Evolutionary conservation across 805 yeast genomes (phyloP), one percentile per base, ranked within the genome.

Genomic region (Lipomyces starkeyi): DNA sequence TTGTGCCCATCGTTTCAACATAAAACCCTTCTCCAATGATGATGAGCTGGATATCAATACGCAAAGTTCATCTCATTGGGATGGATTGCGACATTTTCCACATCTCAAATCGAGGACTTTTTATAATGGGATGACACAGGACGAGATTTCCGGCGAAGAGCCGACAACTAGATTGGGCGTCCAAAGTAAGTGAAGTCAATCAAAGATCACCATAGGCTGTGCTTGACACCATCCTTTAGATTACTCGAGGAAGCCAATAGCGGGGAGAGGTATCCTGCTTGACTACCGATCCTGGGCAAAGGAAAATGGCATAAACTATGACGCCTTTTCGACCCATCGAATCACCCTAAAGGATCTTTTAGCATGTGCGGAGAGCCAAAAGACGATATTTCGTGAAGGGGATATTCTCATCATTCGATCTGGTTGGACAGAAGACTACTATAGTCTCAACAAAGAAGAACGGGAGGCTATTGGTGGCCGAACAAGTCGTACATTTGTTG

Each of bases 51-150:
- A 11, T 14, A 65, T 74, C 59, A 74, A 74, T 62, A 71, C 76
- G 3, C 76, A 74, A 47, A 59, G 68, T 5, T 64, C 72, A 2
- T 65, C 73, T 11, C 76, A 74, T 58, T 74, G 74, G 74, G 76
- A 74, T 64, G 76, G 76, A 1, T 64, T 74, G 34, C 63, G 76
- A 27, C 76, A 74, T 54, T 68, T 64, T 57, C 65, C 69, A 7
- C 74, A n/a, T n/a, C n/a, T n/a, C n/a, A n/a, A n/a, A n/a, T n/a
- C n/a, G n/a, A n/a, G n/a, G n/a, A n/a, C n/a, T n/a, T n/a, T n/a
- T n/a, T n/a, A n/a, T n/a, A n/a, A n/a, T n/a, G n/a, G n/a, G n/a
- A n/a, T n/a, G n/a, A n/a, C n/a, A n/a, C n/a, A n/a, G n/a, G n/a
- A n/a, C n/a, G n/a, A n/a, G n/a, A n/a, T n/a, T n/a, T n/a, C n/a